Evolutionary conservation across 148 eudicot species (phyloP), one percentile per base, ranked within the genome.

Genomic region (Polygonum aviculare): DNA sequence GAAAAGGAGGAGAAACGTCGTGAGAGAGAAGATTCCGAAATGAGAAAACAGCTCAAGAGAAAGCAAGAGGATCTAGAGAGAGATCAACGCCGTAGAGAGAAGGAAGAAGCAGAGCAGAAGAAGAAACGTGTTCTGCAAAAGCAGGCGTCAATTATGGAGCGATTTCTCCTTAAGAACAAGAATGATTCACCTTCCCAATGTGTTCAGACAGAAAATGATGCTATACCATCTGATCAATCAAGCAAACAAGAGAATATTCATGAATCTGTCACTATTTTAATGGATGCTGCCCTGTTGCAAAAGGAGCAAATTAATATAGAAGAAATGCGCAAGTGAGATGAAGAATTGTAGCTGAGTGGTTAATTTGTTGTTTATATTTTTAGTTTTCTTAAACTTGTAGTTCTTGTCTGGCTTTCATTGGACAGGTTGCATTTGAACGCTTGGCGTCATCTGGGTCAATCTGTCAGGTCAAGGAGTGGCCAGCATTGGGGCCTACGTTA

Each of bases 131-230:
- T 91, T 60, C 59, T 92, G 69, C 85, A 88, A 75, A 94, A 94
- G 82, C 98, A 92, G 82, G 98, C 97, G 77, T 90, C 98, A 75
- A 71, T 92, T 8, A 92, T 94, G 98, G 96, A 94, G 59, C 93
- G 94, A 12, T 92, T 94, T 83, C 84, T 94, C 45, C 88, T 86
- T 76, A 87, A 77, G 80, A 83, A 82, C 80, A 94, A 83, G 83
- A 86, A 71, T 75, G 80, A 48, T 77, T 48, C 83, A 14, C 55
- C 83, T 52, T 67, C 79, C 38, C 83, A 79, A 63, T 84, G 39
- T 77, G 83, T 79, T 60, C 86, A 82, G 52, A 59, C 85, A 52
- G 47, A 81, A 73, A 63, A 67, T 41, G 75, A 80, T 74, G 73
- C 75, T 44, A 51, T 67, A 74, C 38, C 76, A 45, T 52, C 82